Evolutionary conservation across 768 basidiomycete species (phyloP).

Genomic region (Lanmaoa rubissima): DNA sequence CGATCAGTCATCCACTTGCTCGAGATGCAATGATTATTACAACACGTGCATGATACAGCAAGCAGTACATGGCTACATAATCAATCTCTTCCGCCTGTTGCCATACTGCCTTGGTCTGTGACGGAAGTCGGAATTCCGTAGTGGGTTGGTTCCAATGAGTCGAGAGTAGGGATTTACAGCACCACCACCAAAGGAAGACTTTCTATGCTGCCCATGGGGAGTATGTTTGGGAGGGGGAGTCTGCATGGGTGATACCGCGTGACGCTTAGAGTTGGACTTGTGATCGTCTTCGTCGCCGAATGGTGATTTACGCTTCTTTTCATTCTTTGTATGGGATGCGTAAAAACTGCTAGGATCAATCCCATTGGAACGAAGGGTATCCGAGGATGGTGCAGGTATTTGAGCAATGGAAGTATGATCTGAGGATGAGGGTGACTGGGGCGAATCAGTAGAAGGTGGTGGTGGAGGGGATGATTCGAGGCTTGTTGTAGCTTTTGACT

Average conservation of each 20-base stretch:
- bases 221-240: slow-evolving; percentile 25
- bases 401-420: slow-evolving; percentile 23
- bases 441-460: slow-evolving; percentile 34
- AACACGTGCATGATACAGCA: slow-evolving; percentile 9
- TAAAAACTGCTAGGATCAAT: slow-evolving; percentile 42
- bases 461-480: slow-evolving; percentile 31
- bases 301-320: slow-evolving; percentile 42
- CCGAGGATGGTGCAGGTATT: slow-evolving; percentile 20
- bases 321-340: slow-evolving; percentile 24
- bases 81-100: slow-evolving; percentile 34
- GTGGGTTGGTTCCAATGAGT: slow-evolving; percentile 35
- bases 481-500: slow-evolving; percentile 20
- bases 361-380: slow-evolving; percentile 21
- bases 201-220: slow-evolving; percentile 22
- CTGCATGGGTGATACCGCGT: slow-evolving; percentile 19
- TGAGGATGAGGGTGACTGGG: slow-evolving; percentile 30
- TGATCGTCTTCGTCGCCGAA: slow-evolving; percentile 31
- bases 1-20: background rate
- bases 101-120: slow-evolving; percentile 29
- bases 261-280: slow-evolving; percentile 19
- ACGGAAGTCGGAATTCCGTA: slow-evolving; percentile 26
- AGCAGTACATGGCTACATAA: slow-evolving; percentile 32
- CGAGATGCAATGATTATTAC: slow-evolving; percentile 2
- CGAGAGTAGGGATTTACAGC: slow-evolving; percentile 36
- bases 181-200: slow-evolving; percentile 32